These are phyloP conservation scores for Lentinula detonsa DNA, from an alignment of 768 basidiomycete genomes.

Conservation along the genomic window DNA sequence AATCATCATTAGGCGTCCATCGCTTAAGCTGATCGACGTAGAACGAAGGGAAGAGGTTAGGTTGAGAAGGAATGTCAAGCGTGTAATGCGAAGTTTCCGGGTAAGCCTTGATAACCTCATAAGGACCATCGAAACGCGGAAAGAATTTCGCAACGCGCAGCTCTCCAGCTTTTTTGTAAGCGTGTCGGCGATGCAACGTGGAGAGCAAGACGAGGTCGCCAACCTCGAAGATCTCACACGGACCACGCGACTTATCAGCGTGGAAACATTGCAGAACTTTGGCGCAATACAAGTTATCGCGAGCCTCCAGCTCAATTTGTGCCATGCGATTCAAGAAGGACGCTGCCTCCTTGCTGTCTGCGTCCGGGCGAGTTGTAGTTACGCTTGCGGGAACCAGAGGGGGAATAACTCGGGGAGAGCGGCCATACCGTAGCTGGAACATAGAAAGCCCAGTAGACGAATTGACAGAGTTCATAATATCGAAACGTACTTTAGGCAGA, in stretches of 20 bases:
- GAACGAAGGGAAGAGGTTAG: constrained; percentile 9
- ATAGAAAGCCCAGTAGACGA: constrained; percentile 12
- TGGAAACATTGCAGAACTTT: constrained; percentile 23
- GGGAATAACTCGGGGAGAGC: constrained; percentile 11
- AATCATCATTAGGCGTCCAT: constrained; percentile 15
- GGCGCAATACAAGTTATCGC: not conserved
- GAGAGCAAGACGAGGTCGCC: constrained; percentile 32
- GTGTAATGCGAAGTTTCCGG: constrained; percentile 8
- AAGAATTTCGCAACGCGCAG: constrained; percentile 35
- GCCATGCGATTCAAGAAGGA: not conserved
- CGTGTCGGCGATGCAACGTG: constrained; percentile 20
- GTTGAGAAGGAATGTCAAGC: constrained; percentile 11
- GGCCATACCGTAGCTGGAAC: constrained; percentile 14
- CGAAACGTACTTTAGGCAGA: constrained; percentile 13
- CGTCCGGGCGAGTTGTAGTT: too few relatives aligned
- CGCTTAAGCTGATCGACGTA: constrained; percentile 17
- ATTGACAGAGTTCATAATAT: constrained; percentile 15
- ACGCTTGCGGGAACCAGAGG: not conserved
- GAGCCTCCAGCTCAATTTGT: constrained; percentile 17
- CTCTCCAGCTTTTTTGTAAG: constrained; percentile 23
- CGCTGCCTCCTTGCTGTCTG: too few relatives aligned
- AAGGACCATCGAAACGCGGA: constrained; percentile 26
- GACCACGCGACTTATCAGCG: constrained; percentile 20
- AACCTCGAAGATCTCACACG: constrained; percentile 17
- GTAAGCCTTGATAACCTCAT: constrained; percentile 13